These are phyloP conservation scores for Conticribra weissflogii DNA, from an alignment of 108 stramenopile species.

Conservation along the genomic window DNA sequence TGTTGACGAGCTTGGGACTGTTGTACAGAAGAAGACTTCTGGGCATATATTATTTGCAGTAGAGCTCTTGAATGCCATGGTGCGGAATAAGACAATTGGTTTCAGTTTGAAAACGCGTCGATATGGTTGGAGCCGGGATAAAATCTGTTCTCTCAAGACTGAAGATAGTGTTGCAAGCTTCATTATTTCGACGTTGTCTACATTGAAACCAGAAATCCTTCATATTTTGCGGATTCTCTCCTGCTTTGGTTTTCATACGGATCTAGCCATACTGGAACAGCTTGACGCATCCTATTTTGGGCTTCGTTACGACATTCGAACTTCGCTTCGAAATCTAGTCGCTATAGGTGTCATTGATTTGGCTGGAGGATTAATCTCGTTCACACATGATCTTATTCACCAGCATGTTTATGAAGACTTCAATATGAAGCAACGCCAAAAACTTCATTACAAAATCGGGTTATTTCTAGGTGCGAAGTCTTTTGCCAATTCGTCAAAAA, in stretches of 20 bases:
- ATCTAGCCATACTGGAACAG: not conserved
- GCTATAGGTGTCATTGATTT: constrained; percentile 11
- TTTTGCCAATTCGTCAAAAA: not conserved
- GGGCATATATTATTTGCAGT: constrained; percentile 32
- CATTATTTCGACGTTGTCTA: not conserved
- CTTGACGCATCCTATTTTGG: not conserved
- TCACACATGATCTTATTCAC: constrained; percentile 26
- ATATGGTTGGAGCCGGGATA: constrained; percentile 6
- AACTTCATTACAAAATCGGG: constrained; percentile 10
- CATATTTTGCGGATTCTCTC: constrained; percentile 5
- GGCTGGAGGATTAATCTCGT: constrained; percentile 8
- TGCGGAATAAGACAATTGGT: constrained; percentile 19
- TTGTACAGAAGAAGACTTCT: constrained; percentile 29
- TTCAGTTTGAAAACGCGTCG: constrained; percentile 17
- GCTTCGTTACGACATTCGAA: not conserved
- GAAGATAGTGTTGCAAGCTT: not conserved
- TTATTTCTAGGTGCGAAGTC: not conserved
- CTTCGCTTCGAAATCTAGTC: constrained; percentile 1
- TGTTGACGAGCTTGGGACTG: constrained; percentile 8
- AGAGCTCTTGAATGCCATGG: constrained; percentile 27
- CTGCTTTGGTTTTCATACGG: constrained; percentile 19
- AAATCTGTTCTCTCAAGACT: constrained; percentile 4
- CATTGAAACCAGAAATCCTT: constrained; percentile 8
- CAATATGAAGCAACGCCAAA: not conserved
- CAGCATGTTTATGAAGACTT: constrained; percentile 18